Conservation (phyloP, 768 basidiomycete genomes). For the Lactarius hatsudake region DNA sequence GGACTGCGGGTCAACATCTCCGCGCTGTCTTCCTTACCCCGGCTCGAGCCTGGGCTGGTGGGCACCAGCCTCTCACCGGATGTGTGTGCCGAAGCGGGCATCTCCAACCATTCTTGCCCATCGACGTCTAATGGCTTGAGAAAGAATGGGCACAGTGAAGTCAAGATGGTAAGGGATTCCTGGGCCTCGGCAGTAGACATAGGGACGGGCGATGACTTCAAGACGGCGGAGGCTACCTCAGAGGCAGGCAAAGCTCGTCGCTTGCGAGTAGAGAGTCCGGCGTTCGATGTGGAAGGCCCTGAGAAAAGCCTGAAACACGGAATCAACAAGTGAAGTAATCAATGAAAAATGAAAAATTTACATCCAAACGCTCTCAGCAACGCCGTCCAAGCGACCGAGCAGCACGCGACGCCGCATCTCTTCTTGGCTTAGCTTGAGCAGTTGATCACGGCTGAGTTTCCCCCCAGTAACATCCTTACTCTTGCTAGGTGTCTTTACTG, state of each 20-base stretch:
- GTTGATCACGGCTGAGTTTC: conserved; percentile 60
- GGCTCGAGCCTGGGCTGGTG: conserved; percentile 48
- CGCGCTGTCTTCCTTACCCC: conserved; percentile 55
- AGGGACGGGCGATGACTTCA: conserved; percentile 81
- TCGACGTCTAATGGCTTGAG: conserved; percentile 59
- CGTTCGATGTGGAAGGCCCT: conserved; percentile 49
- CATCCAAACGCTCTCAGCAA: conserved; percentile 92
- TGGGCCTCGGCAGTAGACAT: conserved; percentile 74
- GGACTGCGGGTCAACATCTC: conserved; percentile 68
- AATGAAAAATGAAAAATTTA: conserved; percentile 30
- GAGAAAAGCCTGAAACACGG: conserved; percentile 62
- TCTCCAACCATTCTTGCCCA: conserved; percentile 55
- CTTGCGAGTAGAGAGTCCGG: conserved; percentile 59
- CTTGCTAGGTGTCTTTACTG: conserved; percentile 49
- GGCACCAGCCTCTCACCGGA: conserved; percentile 35
- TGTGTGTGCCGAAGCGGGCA: conserved; percentile 47
- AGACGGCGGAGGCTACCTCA: conserved; percentile 64
- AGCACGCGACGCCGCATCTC: conserved; percentile 74
- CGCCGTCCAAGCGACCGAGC: conserved; percentile 70
- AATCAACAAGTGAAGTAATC: conserved; percentile 2
- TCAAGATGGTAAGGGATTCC: conserved; percentile 67
- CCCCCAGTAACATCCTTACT: conserved; percentile 40
- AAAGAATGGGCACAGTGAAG: conserved; percentile 78
- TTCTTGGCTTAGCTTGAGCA: conserved; percentile 71
- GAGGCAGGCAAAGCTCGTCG: conserved; percentile 64